Base-by-base conservation (phyloP, 345 rosid species). In the Brassica juncea region DNA sequence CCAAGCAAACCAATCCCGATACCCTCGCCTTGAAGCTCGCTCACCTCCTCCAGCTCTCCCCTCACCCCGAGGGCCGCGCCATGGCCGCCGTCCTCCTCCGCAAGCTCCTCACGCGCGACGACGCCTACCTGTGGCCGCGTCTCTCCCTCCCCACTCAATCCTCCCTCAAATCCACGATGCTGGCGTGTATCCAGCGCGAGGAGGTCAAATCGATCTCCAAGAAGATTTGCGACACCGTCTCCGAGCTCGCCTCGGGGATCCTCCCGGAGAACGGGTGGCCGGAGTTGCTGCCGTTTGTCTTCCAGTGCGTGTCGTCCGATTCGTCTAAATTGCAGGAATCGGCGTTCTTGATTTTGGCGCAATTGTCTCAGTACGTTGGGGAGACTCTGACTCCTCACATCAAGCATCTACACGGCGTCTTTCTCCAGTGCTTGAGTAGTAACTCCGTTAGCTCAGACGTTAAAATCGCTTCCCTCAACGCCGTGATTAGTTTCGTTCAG, bases 21-120 rank as follows among this genome's bases (percentile, higher is more conserved):
- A 76, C 97, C 58, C 94, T 96, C 58, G 86, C 90, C 35, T 86
- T 93, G 76, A 92, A 92, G 84, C 92, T 96, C 14, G 87, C 92
- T 70, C 97, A 90, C 52, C 90, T 96, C 34, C 90, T 96, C 68
- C 94, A 93, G 84, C 81, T 72, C 59, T 93, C 92, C 55, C 86
- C 93, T 27, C 90, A 84, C 71, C 85, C 84, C 2, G 99, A 96
- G 78, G 90, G 84, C 23, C 97, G 99, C 2, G 95, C 98, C 71
- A 93, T 96, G 99, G 77, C 97, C 23, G 91, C 99, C 37, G 90
- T 96, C 49, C 97, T 96, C 70, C 97, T 96, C 82, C 94, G 98
- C 7, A 96, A 92, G 87, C 84, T 93, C 30, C 87, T 93, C 72
- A 93, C 98, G 5, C 96, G 97, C 68, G 99, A 89, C 32, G 98